Percentiles rank a stretch among this genome's conserved stretches.
These are phyloP conservation scores for Botrytis fabae DNA, from an alignment of 2,329 filamentous ascomycete genomes.

Conservation along the genomic window DNA sequence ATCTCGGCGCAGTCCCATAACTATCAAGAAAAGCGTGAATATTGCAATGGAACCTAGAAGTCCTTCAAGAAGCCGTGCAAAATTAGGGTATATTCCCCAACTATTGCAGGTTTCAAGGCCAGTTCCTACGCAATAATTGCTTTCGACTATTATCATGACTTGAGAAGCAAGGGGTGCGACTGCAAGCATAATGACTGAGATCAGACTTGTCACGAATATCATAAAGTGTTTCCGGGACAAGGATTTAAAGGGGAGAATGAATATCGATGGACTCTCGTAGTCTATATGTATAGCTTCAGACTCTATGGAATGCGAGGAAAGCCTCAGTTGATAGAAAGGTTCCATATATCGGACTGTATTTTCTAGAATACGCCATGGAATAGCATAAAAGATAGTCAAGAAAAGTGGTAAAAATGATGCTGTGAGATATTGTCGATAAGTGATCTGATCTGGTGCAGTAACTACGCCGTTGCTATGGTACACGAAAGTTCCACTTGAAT, in stretches of 20 bases:
- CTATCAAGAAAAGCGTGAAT: background rate
- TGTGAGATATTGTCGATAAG: constrained; percentile 9
- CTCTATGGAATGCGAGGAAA: background rate
- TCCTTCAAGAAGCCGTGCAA: background rate
- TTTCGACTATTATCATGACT: background rate
- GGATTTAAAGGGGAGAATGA: background rate
- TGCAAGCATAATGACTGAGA: background rate
- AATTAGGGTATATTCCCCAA: background rate
- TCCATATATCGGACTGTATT: constrained; percentile 3
- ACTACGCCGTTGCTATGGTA: background rate
- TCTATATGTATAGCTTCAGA: background rate
- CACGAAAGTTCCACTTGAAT: constrained; percentile 13
- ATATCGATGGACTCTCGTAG: background rate
- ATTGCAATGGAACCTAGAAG: background rate
- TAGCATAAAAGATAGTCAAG: background rate
- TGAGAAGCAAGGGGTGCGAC: background rate
- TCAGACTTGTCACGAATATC: background rate
- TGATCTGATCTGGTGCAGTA: background rate
- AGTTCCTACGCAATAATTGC: background rate
- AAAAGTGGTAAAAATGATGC: constrained; percentile 14
- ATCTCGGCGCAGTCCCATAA: background rate
- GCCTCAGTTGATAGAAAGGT: constrained; percentile 2
- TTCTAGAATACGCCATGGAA: constrained; percentile 7
- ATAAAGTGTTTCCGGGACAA: background rate
- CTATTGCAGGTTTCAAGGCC: background rate